Evolutionary conservation across 306 rosid genomes (phyloP).

Genomic region (Cicer yamashitae): DNA sequence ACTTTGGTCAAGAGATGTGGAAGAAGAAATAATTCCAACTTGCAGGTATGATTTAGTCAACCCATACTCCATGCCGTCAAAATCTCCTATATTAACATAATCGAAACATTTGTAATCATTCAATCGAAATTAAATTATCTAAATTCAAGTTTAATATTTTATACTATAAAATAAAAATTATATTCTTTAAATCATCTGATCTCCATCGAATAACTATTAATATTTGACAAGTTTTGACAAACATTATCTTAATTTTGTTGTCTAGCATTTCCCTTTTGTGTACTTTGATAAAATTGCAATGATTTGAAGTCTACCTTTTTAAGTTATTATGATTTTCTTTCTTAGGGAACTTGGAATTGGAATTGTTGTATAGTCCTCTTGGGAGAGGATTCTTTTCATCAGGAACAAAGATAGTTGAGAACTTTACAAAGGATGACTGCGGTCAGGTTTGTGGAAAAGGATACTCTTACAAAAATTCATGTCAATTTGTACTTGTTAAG

Average conservation of each 20-base stretch:
- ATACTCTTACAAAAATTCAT: not conserved
- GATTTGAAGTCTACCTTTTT: not conserved
- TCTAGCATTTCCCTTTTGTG: not conserved
- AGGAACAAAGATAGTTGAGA: conserved; percentile 24
- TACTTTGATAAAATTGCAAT: not conserved
- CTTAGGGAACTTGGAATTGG: conserved; percentile 66
- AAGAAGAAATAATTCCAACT: conserved; percentile 67
- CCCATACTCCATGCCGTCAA: too few species aligned
- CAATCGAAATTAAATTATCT: too few species aligned
- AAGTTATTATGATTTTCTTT: not conserved
- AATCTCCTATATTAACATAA: too few species aligned
- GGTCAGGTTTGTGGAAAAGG: not conserved
- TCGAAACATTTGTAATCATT: too few species aligned
- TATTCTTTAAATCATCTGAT: too few species aligned
- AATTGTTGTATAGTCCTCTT: conserved; percentile 72
- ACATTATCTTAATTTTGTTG: not conserved
- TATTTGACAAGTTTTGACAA: too few species aligned
- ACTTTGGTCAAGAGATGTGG: conserved; percentile 65
- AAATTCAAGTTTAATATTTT: too few species aligned
- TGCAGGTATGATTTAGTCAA: conserved; percentile 50
- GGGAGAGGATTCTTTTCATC: conserved; percentile 70
- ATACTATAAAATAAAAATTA: too few species aligned
- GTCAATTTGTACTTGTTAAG: too few species aligned
- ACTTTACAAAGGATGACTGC: not conserved
- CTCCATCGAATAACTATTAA: too few species aligned